Conservation (phyloP, 2,329 filamentous ascomycete species). For the Elsinoe australis region DNA sequence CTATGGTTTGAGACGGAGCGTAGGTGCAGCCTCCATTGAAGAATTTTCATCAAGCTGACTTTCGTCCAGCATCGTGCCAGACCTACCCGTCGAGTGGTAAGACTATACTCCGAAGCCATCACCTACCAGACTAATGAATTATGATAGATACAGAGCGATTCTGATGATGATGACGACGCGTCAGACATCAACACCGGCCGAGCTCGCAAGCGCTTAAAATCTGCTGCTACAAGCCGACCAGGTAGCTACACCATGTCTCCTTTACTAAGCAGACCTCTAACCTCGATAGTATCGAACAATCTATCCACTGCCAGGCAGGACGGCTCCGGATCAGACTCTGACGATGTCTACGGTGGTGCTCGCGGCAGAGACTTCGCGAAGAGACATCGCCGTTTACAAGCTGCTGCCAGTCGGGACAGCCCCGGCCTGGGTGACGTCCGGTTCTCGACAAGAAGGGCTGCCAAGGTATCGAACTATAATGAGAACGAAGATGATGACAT, state of each 20-base stretch:
- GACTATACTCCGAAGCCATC: too few species aligned
- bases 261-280: slow-evolving; percentile 36
- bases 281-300: slow-evolving; percentile 25
- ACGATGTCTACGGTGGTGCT: slow-evolving; percentile 69
- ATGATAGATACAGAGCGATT: slow-evolving; percentile 51
- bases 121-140: slow-evolving; percentile 21
- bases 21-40: slow-evolving; percentile 42
- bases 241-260: slow-evolving; percentile 38
- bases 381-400: slow-evolving; percentile 63
- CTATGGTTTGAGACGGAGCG: slow-evolving; percentile 88
- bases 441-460: slow-evolving; percentile 81
- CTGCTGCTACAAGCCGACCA: slow-evolving; percentile 52
- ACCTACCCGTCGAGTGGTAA: slow-evolving; percentile 53
- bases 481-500: slow-evolving; percentile 56
- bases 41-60: slow-evolving; percentile 28
- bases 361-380: slow-evolving; percentile 60
- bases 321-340: slow-evolving; percentile 60
- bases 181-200: slow-evolving; percentile 61
- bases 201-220: slow-evolving; percentile 58
- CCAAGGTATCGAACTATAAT: slow-evolving; percentile 63
- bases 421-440: slow-evolving; percentile 71
- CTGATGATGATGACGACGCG: slow-evolving; percentile 59
- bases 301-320: slow-evolving; percentile 31
- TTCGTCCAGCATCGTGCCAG: slow-evolving; percentile 50
- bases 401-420: slow-evolving; percentile 52